These are phyloP conservation scores for Paecilomyces sp. DNA, from an alignment of 2,329 filamentous ascomycete species.

Conservation along the genomic window DNA sequence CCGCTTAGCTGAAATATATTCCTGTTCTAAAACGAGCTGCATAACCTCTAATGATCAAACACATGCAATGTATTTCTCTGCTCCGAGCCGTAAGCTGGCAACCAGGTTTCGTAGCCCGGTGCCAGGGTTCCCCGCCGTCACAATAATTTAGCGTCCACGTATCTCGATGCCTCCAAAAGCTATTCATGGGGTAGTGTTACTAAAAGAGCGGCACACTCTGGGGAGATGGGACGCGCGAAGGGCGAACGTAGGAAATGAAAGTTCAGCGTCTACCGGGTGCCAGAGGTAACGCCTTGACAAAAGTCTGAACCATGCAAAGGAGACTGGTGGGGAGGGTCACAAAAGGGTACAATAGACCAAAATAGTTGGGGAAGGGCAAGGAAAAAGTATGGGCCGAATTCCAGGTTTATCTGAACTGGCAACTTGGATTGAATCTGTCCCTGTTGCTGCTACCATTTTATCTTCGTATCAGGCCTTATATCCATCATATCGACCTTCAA, in stretches of 20 bases:
- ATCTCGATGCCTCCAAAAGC: constrained; percentile 2
- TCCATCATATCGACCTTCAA: neutral
- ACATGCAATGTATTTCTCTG: neutral
- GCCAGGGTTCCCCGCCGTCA: neutral
- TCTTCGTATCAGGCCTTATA: constrained; percentile 2
- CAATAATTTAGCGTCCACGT: neutral
- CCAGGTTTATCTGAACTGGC: constrained; percentile 10
- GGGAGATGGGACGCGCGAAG: neutral
- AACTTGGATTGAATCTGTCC: constrained; percentile 14
- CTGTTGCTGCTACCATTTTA: constrained; percentile 17
- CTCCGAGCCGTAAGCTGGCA: neutral
- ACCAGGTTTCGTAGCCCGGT: neutral
- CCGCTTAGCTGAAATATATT: neutral
- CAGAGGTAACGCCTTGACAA: neutral
- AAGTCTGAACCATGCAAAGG: neutral
- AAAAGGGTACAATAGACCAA: constrained; percentile 2
- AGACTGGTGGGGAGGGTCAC: neutral
- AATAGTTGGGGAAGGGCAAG: neutral
- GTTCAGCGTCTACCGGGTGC: neutral
- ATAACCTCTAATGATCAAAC: neutral
- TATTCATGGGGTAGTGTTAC: constrained; percentile 15
- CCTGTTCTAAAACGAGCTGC: neutral
- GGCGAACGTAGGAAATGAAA: neutral
- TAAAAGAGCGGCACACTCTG: constrained; percentile 11
- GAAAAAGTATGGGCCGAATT: neutral